Evolutionary conservation across 73 alveolate species (phyloP).

Genomic region (Tetrahymena malaccensis): DNA sequence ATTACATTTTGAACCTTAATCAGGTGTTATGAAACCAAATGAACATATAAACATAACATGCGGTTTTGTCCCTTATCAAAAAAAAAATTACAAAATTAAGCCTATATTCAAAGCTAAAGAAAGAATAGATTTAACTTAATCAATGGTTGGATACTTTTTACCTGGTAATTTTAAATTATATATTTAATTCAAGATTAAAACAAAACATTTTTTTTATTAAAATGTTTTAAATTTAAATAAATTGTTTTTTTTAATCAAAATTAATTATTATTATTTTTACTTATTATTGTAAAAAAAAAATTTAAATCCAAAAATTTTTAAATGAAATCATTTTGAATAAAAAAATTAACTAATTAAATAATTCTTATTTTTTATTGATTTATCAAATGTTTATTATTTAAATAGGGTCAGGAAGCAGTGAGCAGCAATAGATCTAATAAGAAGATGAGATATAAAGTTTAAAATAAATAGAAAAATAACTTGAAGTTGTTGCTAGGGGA

Average conservation of each 20-base stretch:
- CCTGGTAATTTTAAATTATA: slow-evolving; percentile 42
- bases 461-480: slow-evolving; percentile 53
- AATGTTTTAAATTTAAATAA: too few relatives aligned
- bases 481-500: slow-evolving; percentile 77
- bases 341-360: too few relatives aligned
- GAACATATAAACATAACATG: slow-evolving; percentile 67
- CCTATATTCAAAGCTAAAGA: slow-evolving; percentile 77
- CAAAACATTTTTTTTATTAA: too few relatives aligned
- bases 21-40: slow-evolving; percentile 75
- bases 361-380: too few relatives aligned
- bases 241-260: too few relatives aligned
- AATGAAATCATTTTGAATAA: too few relatives aligned
- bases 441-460: slow-evolving; percentile 40
- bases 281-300: too few relatives aligned
- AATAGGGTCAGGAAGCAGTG: slow-evolving; percentile 59
- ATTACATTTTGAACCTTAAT: slow-evolving; percentile 79
- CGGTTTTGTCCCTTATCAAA: slow-evolving; percentile 84
- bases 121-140: slow-evolving; percentile 75
- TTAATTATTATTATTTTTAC: too few relatives aligned
- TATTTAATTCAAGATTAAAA: too few relatives aligned
- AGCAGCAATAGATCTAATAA: slow-evolving; percentile 37
- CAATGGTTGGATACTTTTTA: slow-evolving; percentile 81
- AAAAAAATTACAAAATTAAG: slow-evolving; percentile 66
- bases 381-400: too few relatives aligned
- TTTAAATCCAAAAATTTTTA: too few relatives aligned